Conservation (phyloP, 2,329 filamentous ascomycete species). For the Cladosporium sp. region DNA sequence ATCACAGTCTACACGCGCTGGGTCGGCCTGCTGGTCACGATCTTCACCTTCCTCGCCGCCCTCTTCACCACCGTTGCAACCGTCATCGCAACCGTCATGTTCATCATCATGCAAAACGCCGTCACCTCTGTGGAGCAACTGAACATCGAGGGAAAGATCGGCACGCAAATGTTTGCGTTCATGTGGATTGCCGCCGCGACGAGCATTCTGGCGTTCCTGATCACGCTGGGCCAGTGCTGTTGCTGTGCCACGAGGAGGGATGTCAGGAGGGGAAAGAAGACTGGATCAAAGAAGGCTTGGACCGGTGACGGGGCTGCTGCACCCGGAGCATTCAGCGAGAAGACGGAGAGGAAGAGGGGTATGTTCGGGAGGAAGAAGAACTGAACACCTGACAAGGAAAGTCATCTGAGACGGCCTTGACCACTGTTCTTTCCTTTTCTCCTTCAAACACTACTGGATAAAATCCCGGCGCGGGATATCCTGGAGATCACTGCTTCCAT, state of each 20-base stretch:
- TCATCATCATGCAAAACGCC: conserved; percentile 73
- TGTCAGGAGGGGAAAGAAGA: conserved; percentile 46
- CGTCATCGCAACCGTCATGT: conserved; percentile 77
- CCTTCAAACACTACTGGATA: neutral
- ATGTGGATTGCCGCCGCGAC: conserved; percentile 79
- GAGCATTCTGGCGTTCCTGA: conserved; percentile 61
- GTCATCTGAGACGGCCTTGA: neutral
- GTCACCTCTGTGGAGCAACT: conserved; percentile 66
- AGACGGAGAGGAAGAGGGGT: conserved; percentile 10
- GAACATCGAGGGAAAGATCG: conserved; percentile 70
- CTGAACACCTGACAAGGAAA: neutral
- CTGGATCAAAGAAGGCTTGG: conserved; percentile 29
- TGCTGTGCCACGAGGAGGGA: conserved; percentile 62
- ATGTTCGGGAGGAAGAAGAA: conserved; percentile 16
- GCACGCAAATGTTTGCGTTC: conserved; percentile 73
- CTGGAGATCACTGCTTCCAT: neutral
- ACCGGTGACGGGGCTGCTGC: conserved; percentile 14
- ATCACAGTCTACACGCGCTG: conserved; percentile 50
- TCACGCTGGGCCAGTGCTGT: conserved; percentile 74
- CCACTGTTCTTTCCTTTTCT: neutral
- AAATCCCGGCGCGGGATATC: neutral
- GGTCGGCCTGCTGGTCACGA: conserved; percentile 61
- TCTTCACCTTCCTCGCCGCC: conserved; percentile 64
- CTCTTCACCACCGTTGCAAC: conserved; percentile 66
- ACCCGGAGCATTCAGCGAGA: conserved; percentile 14